phyloP scores from a whole-genome alignment of 306 rosid genomes.

The Luffa acutangula region DNA sequence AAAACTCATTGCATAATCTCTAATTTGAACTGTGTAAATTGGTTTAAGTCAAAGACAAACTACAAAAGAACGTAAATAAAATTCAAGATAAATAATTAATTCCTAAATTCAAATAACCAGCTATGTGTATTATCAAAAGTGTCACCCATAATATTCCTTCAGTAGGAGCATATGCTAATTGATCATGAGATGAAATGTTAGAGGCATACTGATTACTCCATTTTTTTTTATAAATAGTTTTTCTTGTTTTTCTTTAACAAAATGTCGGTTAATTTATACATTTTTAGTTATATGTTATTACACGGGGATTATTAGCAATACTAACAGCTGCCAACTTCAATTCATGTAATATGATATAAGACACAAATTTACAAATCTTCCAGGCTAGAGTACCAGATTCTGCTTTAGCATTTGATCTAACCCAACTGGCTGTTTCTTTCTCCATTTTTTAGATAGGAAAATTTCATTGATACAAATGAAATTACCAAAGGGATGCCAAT shows the following conservation, averaged over 20 bases:
- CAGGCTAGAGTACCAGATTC: background rate
- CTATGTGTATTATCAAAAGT: background rate
- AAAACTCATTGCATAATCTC: background rate
- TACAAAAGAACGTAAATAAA: background rate
- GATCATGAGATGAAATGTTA: background rate
- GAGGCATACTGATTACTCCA: too few species aligned
- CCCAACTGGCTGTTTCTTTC: background rate
- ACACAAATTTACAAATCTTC: background rate
- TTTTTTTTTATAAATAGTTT: too few species aligned
- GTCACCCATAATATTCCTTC: background rate
- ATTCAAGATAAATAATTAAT: background rate
- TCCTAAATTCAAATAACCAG: background rate
- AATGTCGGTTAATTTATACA: background rate
- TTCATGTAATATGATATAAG: background rate
- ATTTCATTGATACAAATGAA: background rate
- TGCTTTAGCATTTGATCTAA: background rate
- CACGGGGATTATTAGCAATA: background rate
- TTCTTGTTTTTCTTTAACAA: too few species aligned
- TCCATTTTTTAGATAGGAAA: background rate
- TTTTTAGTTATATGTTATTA: background rate
- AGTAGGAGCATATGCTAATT: background rate
- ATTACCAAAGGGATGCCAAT: background rate
- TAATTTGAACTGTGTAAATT: background rate
- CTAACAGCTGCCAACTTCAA: background rate
- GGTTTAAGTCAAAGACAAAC: background rate